Conservation (phyloP, 345 rosid species). For the Cardamine occulta region DNA sequence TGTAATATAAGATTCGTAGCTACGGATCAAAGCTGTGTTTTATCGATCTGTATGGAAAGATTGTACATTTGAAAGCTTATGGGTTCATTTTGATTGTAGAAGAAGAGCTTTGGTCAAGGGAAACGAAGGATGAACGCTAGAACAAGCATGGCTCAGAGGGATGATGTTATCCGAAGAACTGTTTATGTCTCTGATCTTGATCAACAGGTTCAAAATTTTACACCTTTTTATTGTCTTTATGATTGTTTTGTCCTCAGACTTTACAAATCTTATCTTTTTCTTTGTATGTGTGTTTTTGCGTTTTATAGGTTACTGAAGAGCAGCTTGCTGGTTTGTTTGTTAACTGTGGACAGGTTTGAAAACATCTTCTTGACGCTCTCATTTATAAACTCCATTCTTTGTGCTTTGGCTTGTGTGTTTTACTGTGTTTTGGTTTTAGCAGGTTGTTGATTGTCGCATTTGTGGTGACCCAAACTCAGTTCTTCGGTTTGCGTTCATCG, state of each 20-base stretch:
- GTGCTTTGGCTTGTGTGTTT: slow-evolving; percentile 31
- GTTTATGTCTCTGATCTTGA: slow-evolving; percentile 95
- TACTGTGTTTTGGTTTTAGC: slow-evolving; percentile 26
- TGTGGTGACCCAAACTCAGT: slow-evolving; percentile 97
- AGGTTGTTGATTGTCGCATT: slow-evolving; percentile 97
- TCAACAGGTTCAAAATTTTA: slow-evolving; percentile 63
- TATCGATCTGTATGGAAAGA: neutral
- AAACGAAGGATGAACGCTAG: slow-evolving; percentile 70
- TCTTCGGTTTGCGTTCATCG: slow-evolving; percentile 91
- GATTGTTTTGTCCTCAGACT: slow-evolving; percentile 9
- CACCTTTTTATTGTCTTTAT: neutral
- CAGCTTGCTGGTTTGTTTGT: slow-evolving; percentile 93
- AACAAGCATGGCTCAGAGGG: slow-evolving; percentile 89
- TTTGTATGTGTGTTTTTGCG: slow-evolving; percentile 21
- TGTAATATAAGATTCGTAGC: neutral
- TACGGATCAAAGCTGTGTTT: neutral
- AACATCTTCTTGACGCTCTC: slow-evolving; percentile 27
- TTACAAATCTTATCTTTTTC: slow-evolving; percentile 6
- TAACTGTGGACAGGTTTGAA: slow-evolving; percentile 74
- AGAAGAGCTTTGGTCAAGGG: slow-evolving; percentile 74
- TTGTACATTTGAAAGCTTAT: neutral
- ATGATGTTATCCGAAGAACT: slow-evolving; percentile 82
- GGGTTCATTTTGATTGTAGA: slow-evolving; percentile 49
- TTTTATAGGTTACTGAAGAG: slow-evolving; percentile 84
- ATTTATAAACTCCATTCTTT: neutral